Base-by-base conservation (phyloP, 2,329 filamentous ascomycete genomes). In the Colletotrichum sidae region DNA sequence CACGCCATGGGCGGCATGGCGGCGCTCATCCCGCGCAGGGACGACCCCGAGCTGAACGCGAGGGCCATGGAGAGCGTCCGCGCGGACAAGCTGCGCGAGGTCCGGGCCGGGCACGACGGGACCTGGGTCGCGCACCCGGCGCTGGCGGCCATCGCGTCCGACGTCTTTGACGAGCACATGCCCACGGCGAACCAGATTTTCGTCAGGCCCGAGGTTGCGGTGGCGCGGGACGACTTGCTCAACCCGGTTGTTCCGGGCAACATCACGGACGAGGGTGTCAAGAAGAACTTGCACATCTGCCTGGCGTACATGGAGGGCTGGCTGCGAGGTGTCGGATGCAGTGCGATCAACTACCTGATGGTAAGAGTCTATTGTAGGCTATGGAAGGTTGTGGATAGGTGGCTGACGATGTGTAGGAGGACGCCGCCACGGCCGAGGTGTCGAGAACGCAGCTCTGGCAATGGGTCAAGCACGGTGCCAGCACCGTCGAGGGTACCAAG, bases 1-100 rank as follows among this genome's bases (percentile, higher is more conserved):
- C 93, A 97, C 78, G 93, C 93, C 64, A 96, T 97, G 93, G 88
- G 93, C 71, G 93, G 93, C 69, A 97, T 97, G 93, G 93, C 93
- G 3, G 93, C 93, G 38, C 93, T 96, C 78, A 97, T 97, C 74
- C 93, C 93, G 54, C 95, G 96, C 83, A 97, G 97, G 84, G 90
- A 93, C 77, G 90, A 96, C 79, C 86, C 88, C 69, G 88, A 86
- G 50, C 92, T 92, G 72, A 96, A 96, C 79, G 92, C 95, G 71
- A 89, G 88, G 74, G 93, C 93, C 67, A 96, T 96, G 93, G 91
- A 92, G 69, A 90, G 86, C 67, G 92, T 97, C 45, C 89, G 91
- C 63, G 90, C 91, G 56, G 93, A 97, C 81, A 97, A 97, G 85
- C 86, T 97, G 65, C 92, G 93, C 64, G 93, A 97, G 79, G 93